Base-by-base conservation (phyloP, 108 stramenopile species). In the Mediolabrus comicus region DNA sequence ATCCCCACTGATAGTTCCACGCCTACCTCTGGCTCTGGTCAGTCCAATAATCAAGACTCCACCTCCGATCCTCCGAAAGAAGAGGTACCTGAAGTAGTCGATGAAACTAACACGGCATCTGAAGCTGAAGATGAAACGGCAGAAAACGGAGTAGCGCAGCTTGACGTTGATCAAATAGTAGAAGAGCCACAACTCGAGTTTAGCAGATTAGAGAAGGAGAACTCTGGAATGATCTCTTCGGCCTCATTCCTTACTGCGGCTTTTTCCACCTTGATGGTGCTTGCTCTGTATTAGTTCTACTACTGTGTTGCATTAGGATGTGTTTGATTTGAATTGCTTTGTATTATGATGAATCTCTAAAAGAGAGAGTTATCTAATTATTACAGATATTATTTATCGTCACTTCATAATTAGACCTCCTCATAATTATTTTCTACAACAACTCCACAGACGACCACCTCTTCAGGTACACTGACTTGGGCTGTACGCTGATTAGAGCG, bases 281-380 rank as follows among this genome's bases (percentile, higher is more conserved):
- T 49, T 49, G 46, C 46, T 49, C 46, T 49, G 19, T 22, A 49
- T 22, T 49, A 49, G 46, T 22, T 8, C 14, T 49, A 4, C 46
- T 49, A 22, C 46, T 49, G n/a, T n/a, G n/a, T n/a, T n/a, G n/a
- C n/a, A n/a, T 7, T 22, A 3, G 3, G 46, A 17, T 19, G 46
- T 3, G 22, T 49, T 49, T 49, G 22, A 7, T 46, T 49, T 24
- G 46, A 49, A 0, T 49, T 49, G 46, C 10, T 8, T 49, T 49
- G 46, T 49, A 49, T 49, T 49, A 22, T 16, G 41, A n/a, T n/a
- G n/a, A n/a, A n/a, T n/a, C 41, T 49, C n/a, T 49, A 49, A 49
- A 22, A 17, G 46, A 49, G 19, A 49, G 3, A 49, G 3, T 14
- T 49, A 22, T 49, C 19, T 49, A 22, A 49, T 22, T 22, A 24